These are phyloP conservation scores for Leptographium flavum DNA, from an alignment of 2,329 filamentous ascomycete genomes.

Conservation along the genomic window DNA sequence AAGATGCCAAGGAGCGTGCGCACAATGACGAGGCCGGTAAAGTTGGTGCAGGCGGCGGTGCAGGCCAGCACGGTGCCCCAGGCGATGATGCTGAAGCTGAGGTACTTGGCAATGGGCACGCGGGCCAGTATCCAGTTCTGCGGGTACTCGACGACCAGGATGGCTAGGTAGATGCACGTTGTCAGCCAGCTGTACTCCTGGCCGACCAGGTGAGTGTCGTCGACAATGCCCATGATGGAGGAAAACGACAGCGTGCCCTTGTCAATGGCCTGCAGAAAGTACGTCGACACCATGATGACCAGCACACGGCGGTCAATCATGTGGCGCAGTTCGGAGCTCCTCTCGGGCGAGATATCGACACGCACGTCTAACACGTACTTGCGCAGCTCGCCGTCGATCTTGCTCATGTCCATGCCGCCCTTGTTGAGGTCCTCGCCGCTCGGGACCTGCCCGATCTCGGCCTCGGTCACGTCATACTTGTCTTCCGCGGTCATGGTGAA, in stretches of 20 bases:
- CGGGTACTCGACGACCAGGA: constrained; percentile 58
- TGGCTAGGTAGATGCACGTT: constrained; percentile 60
- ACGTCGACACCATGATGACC: constrained; percentile 56
- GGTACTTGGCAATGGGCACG: constrained; percentile 53
- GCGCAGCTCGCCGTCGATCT: constrained; percentile 51
- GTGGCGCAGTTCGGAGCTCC: constrained; percentile 44
- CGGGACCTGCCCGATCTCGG: background rate
- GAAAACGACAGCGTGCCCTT: constrained; percentile 53
- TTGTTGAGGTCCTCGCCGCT: background rate
- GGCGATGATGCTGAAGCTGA: constrained; percentile 46
- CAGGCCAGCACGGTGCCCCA: constrained; percentile 49
- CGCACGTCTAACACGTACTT: constrained; percentile 46
- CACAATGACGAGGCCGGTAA: constrained; percentile 42
- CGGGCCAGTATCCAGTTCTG: constrained; percentile 40
- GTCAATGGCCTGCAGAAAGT: constrained; percentile 58
- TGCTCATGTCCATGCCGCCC: background rate
- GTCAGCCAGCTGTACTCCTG: constrained; percentile 52
- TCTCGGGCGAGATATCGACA: constrained; percentile 43
- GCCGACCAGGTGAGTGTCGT: constrained; percentile 33
- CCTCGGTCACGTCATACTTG: background rate
- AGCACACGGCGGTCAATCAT: constrained; percentile 56
- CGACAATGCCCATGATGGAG: constrained; percentile 46
- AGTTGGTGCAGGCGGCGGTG: constrained; percentile 47
- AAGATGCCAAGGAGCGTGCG: constrained; percentile 57
- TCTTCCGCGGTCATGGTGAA: background rate